These are phyloP conservation scores for Citrus cavaleriei DNA, from an alignment of 345 rosid species.

Conservation along the genomic window DNA sequence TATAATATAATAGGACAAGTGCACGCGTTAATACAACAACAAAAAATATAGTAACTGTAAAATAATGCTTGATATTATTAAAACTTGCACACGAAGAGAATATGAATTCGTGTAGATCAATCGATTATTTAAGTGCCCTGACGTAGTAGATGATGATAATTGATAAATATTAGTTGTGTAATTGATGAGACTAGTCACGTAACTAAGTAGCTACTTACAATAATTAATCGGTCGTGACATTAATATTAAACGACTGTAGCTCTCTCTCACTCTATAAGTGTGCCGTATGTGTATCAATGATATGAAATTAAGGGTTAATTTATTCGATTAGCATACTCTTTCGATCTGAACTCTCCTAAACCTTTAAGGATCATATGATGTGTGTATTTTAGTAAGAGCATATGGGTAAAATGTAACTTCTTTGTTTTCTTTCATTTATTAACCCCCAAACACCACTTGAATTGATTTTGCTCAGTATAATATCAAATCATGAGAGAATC, in stretches of 20 bases:
- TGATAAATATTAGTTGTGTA: neutral
- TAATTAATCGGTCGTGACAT: neutral
- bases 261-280: neutral
- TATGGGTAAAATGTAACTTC: too few species aligned
- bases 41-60: too few species aligned
- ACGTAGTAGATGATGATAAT: neutral
- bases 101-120: neutral
- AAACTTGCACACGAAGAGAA: constrained; percentile 5
- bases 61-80: neutral
- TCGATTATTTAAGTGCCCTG: neutral
- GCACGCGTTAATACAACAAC: neutral
- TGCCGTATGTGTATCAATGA: neutral
- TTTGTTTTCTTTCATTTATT: too few species aligned
- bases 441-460: too few species aligned
- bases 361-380: too few species aligned
- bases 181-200: neutral
- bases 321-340: neutral
- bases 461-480: too few species aligned
- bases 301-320: neutral
- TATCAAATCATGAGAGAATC: too few species aligned
- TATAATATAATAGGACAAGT: neutral
- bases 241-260: neutral
- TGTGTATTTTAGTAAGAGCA: too few species aligned
- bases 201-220: neutral
- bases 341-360: too few species aligned